These are phyloP conservation scores for Nigrograna mackinnonii DNA, from an alignment of 2,329 filamentous ascomycete genomes.

Conservation along the genomic window DNA sequence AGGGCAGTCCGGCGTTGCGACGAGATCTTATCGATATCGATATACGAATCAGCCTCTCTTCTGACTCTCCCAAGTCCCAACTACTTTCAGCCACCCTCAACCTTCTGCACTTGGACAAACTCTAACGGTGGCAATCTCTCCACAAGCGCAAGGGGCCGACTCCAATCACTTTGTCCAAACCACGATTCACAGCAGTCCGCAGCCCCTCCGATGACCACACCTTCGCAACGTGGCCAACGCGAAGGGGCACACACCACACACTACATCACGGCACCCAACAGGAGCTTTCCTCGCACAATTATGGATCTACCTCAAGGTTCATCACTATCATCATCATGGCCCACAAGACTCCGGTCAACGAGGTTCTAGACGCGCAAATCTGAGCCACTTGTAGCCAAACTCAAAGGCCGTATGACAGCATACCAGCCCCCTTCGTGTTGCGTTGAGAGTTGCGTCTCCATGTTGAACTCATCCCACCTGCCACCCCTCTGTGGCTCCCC, in stretches of 20 bases:
- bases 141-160: constrained; percentile 1
- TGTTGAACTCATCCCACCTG: constrained; percentile 4
- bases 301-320: background rate
- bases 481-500: constrained; percentile 7
- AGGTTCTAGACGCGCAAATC: constrained; percentile 23
- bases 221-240: background rate
- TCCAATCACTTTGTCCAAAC: background rate
- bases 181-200: background rate
- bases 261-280: too few relatives aligned
- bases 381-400: constrained; percentile 3
- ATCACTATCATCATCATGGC: constrained; percentile 10
- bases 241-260: too few relatives aligned
- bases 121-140: constrained; percentile 3
- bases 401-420: constrained; percentile 20
- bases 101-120: constrained; percentile 13
- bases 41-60: constrained; percentile 2
- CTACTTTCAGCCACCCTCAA: constrained; percentile 8
- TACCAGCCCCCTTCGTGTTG: constrained; percentile 24
- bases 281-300: background rate
- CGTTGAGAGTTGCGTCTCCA: constrained; percentile 10
- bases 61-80: constrained; percentile 10
- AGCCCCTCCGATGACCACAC: constrained; percentile 1
- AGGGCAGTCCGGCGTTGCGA: background rate
- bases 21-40: constrained; percentile 20
- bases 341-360: constrained; percentile 13